phyloP scores from a whole-genome alignment of 2,329 filamentous ascomycete species.

The Scedosporium boydii region DNA sequence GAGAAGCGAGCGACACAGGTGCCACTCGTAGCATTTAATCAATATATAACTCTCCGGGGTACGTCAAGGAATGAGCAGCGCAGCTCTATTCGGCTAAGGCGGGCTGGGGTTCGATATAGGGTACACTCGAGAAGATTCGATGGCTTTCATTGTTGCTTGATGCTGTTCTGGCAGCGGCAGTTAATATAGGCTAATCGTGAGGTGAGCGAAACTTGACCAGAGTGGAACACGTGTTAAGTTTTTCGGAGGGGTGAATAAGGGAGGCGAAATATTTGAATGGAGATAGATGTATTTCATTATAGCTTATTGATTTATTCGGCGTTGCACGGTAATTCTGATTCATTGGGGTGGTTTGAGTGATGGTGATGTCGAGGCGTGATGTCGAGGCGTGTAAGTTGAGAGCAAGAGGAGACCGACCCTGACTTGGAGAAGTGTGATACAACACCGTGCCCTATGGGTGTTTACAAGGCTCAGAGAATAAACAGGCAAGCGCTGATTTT shows the following conservation, averaged over 20 bases:
- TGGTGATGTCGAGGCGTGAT: too few species aligned
- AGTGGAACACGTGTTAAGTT: neutral
- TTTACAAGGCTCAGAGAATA: too few species aligned
- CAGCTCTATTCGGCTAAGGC: neutral
- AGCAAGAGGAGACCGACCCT: too few species aligned
- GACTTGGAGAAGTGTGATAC: too few species aligned
- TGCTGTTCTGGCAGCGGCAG: neutral
- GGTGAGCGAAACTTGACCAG: neutral
- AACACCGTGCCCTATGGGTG: too few species aligned
- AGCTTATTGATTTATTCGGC: neutral
- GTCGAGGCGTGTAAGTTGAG: too few species aligned
- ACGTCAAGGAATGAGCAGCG: neutral
- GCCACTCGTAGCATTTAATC: neutral
- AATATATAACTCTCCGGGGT: constrained; percentile 2
- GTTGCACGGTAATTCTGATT: neutral
- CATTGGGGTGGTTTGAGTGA: too few species aligned
- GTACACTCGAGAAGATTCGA: neutral
- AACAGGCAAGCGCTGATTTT: too few species aligned
- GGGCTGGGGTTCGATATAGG: neutral
- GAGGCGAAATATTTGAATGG: neutral
- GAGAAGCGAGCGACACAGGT: neutral
- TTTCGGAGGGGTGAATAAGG: neutral
- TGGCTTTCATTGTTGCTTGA: neutral
- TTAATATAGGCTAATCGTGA: constrained; percentile 5
- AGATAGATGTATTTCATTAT: neutral